A percentile compares a stretch with the other conserved stretches of the same genome.
Conservation (phyloP, 2,329 filamentous ascomycete genomes). For the Graphilbum ipis-grandicollis region DNA sequence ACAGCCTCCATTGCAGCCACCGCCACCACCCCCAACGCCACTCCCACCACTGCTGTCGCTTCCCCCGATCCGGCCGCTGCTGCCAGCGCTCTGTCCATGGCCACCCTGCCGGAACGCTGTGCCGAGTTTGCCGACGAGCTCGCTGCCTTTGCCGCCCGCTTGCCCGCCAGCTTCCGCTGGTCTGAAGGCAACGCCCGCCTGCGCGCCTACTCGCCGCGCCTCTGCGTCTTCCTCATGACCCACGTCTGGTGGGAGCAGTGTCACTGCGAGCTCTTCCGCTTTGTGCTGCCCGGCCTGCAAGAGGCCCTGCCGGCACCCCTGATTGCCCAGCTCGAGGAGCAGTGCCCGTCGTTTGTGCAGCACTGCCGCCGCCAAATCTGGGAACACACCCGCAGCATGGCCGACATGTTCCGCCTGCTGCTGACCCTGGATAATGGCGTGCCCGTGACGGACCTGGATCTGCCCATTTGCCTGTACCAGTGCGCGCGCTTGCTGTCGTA, state of each 20-base stretch:
- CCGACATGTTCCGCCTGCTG: conserved; percentile 34
- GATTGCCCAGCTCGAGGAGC: conserved; percentile 22
- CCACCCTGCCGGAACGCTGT: conserved; percentile 22
- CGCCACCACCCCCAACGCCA: too few relatives aligned
- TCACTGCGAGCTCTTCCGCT: conserved; percentile 37
- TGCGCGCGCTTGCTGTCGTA: conserved; percentile 35
- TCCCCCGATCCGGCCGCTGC: too few relatives aligned
- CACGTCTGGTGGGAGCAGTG: conserved; percentile 43
- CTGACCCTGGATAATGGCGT: conserved; percentile 30
- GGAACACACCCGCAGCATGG: conserved; percentile 36
- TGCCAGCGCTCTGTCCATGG: too few relatives aligned
- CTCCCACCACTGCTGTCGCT: too few relatives aligned
- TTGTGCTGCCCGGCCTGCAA: conserved; percentile 31
- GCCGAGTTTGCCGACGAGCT: conserved; percentile 28
- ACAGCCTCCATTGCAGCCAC: too few relatives aligned
- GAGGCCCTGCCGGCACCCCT: conserved; percentile 28
- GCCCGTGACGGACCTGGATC: conserved; percentile 35
- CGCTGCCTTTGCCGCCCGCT: conserved; percentile 31
- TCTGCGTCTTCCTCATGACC: conserved; percentile 42
- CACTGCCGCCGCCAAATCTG: conserved; percentile 33
- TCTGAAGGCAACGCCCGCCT: conserved; percentile 37
- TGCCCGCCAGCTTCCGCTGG: conserved; percentile 39
- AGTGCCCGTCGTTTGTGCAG: conserved; percentile 24
- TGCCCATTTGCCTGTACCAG: conserved; percentile 37
- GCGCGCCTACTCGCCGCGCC: conserved; percentile 36